Evolutionary conservation across 2,329 filamentous ascomycete genomes (phyloP).

Genomic region (Nothomitra cinnamomea): DNA sequence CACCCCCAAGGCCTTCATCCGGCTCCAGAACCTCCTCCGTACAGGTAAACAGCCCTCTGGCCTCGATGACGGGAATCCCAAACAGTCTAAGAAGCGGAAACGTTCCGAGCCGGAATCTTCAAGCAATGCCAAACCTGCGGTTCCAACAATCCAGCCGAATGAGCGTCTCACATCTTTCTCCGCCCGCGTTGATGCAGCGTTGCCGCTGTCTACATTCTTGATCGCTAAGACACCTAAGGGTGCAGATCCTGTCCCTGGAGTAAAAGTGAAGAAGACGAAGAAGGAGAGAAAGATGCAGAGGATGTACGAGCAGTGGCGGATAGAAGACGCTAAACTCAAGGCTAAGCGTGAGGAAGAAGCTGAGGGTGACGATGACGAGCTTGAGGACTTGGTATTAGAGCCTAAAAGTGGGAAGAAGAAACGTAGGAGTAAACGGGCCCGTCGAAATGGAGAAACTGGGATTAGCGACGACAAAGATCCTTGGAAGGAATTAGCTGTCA

Average conservation of each 20-base stretch:
- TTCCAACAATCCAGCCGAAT: constrained; percentile 59
- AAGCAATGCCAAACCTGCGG: not conserved
- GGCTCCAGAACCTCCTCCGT: constrained; percentile 59
- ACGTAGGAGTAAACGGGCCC: constrained; percentile 10
- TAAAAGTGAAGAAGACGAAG: constrained; percentile 55
- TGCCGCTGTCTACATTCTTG: constrained; percentile 54
- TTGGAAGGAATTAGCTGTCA: constrained; percentile 52
- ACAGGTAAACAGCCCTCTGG: constrained; percentile 44
- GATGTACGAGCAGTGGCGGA: constrained; percentile 40
- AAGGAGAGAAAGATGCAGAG: constrained; percentile 64
- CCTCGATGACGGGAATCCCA: constrained; percentile 43
- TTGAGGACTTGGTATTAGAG: not conserved
- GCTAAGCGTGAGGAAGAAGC: constrained; percentile 50
- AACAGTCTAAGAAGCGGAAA: constrained; percentile 32
- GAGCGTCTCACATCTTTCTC: constrained; percentile 72
- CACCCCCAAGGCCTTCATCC: constrained; percentile 72
- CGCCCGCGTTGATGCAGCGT: constrained; percentile 64
- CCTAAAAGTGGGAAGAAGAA: constrained; percentile 5
- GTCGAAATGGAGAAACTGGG: constrained; percentile 26
- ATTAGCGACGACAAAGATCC: constrained; percentile 51
- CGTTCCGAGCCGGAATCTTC: constrained; percentile 9
- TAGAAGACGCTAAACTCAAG: constrained; percentile 36
- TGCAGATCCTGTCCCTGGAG: constrained; percentile 24
- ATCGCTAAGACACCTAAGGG: constrained; percentile 21
- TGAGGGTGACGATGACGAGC: constrained; percentile 22